Conservation (phyloP, 208 protist species). For the Trypanosoma theileri region DNA sequence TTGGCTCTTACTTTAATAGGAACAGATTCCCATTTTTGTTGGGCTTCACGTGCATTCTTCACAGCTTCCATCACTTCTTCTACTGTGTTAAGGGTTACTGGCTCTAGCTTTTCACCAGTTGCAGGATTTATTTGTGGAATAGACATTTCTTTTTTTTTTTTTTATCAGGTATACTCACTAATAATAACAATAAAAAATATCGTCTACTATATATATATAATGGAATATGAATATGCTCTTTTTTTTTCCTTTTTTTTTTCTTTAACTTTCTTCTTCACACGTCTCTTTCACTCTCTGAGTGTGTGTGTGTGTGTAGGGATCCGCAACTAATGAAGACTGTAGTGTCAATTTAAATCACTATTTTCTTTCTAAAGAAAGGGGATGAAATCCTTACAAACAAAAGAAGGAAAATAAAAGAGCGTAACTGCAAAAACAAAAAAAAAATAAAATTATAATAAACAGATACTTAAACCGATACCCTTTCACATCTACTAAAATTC, state of each 20-base stretch:
- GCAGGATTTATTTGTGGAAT: slow-evolving; percentile 63
- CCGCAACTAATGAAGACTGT: too few species aligned
- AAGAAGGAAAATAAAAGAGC: too few species aligned
- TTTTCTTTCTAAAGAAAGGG: too few species aligned
- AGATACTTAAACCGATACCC: too few species aligned
- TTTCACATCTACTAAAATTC: too few species aligned
- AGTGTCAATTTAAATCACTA: too few species aligned
- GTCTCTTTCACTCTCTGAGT: too few species aligned
- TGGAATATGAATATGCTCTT: background rate
- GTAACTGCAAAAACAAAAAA: background rate
- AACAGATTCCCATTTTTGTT: slow-evolving; percentile 54
- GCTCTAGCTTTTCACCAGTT: slow-evolving; percentile 42
- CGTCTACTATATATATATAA: slow-evolving; percentile 5
- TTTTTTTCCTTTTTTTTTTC: background rate
- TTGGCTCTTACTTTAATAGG: slow-evolving; percentile 53
- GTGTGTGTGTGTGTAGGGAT: too few species aligned
- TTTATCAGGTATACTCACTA: slow-evolving; percentile 6
- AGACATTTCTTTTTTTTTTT: slow-evolving; percentile 27
- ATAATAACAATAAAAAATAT: slow-evolving; percentile 7
- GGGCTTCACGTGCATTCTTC: slow-evolving; percentile 43
- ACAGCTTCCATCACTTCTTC: slow-evolving; percentile 41
- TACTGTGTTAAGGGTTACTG: slow-evolving; percentile 31
- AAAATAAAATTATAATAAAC: slow-evolving; percentile 9
- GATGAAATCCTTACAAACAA: too few species aligned
- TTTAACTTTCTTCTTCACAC: background rate